Base-by-base conservation (phyloP, 106 monocot genomes). In the Acorus calamus region DNA sequence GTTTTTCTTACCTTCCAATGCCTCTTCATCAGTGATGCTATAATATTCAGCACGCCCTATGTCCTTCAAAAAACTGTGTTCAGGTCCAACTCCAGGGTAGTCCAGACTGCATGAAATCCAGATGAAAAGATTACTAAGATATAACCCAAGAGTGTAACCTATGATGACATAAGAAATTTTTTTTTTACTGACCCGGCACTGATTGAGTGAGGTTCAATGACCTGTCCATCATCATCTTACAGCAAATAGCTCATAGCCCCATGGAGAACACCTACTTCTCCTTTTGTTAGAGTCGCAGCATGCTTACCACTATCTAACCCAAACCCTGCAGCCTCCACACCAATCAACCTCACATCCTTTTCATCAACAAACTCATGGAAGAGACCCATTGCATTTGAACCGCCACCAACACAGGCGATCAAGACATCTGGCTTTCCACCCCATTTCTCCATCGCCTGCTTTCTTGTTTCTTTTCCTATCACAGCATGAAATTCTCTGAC, bases 51-150 rank as follows among this genome's bases (percentile, higher is more conserved):
- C 93, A 72, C 93, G 93, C 52, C 93, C 86, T 3, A 89, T 69
- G 55, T 94, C 93, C 63, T 94, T 94, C 67, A 94, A 63, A 58
- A 74, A 94, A 61, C 93, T 94, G 68, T 94, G 89, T 64, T 94
- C 93, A 7, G 93, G 93, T 52, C 93, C 93, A 65, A 94, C 94
- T 9, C 94, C 94, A 60, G 94, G 94, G 62, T 96, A 96, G 68
- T 96, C 94, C 77, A 96, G 72, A 49, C 91, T 96, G 43, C 12
- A 77, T 4, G 64, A 7, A 45, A 69, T 60, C 3, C 44, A 65
- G 28, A 28, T 2, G 3, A 71, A 11, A 13, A 49, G 2, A 55
- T 44, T 44, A 11, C 2, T 54, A 10, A 44, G 11, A 46, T 64
- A 45, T 47, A 10, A 54, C 3, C 42, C 13, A 8, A 57, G n/a